These are phyloP conservation scores for Pyricularia pennisetigena DNA, from an alignment of 2,329 filamentous ascomycete species.

Conservation along the genomic window DNA sequence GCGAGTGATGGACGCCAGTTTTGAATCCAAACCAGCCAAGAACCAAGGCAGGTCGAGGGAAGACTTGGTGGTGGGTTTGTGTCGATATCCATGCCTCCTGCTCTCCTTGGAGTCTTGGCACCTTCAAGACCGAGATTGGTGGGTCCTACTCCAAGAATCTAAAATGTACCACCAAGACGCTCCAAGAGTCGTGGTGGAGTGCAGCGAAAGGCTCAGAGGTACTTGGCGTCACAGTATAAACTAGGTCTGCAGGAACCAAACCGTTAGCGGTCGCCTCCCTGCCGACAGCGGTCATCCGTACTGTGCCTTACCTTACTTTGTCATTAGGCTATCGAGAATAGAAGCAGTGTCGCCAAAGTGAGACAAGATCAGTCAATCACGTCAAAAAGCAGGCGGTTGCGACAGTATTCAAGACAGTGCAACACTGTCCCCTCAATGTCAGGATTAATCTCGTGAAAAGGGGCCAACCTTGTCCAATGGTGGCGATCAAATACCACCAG, in stretches of 20 bases:
- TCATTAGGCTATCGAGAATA: background rate
- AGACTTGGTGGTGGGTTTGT: background rate
- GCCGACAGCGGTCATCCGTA: background rate
- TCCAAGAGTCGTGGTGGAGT: background rate
- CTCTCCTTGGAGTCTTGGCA: background rate
- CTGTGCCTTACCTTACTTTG: background rate
- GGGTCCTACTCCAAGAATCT: background rate
- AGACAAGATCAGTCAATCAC: background rate
- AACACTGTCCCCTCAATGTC: background rate
- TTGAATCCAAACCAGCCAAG: constrained; percentile 4
- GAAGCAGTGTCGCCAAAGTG: background rate
- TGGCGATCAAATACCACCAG: background rate
- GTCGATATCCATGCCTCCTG: background rate
- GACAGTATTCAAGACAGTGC: background rate
- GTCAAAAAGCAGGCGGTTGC: background rate
- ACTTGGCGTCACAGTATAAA: background rate
- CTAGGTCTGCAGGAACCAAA: background rate
- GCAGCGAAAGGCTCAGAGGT: background rate
- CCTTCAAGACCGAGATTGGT: background rate
- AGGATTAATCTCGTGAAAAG: background rate
- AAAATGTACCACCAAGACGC: background rate
- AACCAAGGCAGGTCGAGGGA: background rate
- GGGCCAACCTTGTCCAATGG: background rate
- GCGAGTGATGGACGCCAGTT: constrained; percentile 9
- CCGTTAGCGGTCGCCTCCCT: background rate